Conservation (phyloP, 257 asterid species). For the Solanum peruvianum region DNA sequence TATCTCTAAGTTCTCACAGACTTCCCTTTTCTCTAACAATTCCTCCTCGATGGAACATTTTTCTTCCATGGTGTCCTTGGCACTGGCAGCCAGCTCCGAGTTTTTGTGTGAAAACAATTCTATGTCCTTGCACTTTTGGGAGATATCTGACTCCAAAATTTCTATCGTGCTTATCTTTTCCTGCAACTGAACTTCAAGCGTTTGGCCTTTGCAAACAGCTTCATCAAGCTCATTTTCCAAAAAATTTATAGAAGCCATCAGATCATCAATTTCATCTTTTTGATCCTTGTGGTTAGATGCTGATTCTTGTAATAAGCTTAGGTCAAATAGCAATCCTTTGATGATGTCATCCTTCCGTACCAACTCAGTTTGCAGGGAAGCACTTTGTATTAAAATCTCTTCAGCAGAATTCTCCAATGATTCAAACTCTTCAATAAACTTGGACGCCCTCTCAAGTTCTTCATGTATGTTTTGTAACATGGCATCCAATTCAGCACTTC, state of each 20-base stretch:
- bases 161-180: conserved; percentile 42
- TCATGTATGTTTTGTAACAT: conserved; percentile 27
- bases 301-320: conserved; percentile 86
- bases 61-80: conserved; percentile 35
- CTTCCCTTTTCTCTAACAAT: conserved; percentile 30
- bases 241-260: conserved; percentile 35
- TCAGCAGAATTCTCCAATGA: conserved; percentile 39
- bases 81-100: conserved; percentile 34
- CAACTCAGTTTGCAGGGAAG: conserved; percentile 39
- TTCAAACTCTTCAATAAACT: conserved; percentile 39
- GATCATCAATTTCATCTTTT: conserved; percentile 48
- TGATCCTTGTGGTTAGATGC: conserved; percentile 67
- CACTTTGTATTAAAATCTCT: conserved; percentile 40
- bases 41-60: conserved; percentile 46
- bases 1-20: conserved; percentile 42
- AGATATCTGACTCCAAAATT: conserved; percentile 41
- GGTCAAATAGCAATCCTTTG: conserved; percentile 72
- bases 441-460: conserved; percentile 27
- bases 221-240: conserved; percentile 48
- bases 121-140: conserved; percentile 28
- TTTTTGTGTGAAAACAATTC: conserved; percentile 35
- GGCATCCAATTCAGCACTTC: conserved; percentile 22
- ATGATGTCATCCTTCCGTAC: conserved; percentile 77
- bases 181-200: conserved; percentile 46
- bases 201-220: conserved; percentile 38